Percentiles rank a stretch among this genome's conserved stretches.
Conservation (phyloP, 306 rosid species). For the Echinosophora koreensis region DNA sequence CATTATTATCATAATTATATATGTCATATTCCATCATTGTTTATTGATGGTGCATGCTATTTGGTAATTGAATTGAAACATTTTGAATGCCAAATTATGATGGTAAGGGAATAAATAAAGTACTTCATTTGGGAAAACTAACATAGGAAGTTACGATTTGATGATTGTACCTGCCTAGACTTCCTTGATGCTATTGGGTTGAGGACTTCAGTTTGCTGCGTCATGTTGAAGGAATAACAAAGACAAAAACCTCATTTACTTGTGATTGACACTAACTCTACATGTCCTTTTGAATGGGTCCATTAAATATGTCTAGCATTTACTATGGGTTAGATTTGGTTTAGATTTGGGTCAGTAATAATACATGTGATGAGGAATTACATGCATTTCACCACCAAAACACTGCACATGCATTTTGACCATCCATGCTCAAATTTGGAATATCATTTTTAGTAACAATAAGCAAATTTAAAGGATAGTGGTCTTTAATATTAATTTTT, state of each 20-base stretch:
- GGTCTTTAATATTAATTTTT: too few species aligned
- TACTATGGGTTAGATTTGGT: background rate
- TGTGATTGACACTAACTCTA: constrained; percentile 9
- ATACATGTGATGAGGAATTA: background rate
- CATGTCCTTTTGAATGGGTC: background rate
- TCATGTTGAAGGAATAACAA: constrained; percentile 19
- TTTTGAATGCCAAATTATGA: constrained; percentile 9
- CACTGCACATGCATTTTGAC: background rate
- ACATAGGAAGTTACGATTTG: background rate
- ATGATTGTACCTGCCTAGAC: background rate
- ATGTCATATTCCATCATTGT: background rate
- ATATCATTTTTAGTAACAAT: background rate
- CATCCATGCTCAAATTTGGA: constrained; percentile 7
- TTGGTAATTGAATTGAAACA: constrained; percentile 5
- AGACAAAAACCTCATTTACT: background rate
- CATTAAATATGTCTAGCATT: constrained; percentile 12
- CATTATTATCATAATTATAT: background rate
- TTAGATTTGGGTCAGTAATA: constrained; percentile 13
- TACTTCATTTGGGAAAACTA: background rate
- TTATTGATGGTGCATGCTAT: background rate
- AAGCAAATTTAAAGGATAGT: background rate
- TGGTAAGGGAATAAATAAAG: constrained; percentile 7
- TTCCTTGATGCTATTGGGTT: background rate
- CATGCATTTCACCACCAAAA: background rate
- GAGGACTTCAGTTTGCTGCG: constrained; percentile 8